These are phyloP conservation scores for Neoascochyta sp. DNA, from an alignment of 2,329 filamentous ascomycete genomes.

Conservation along the genomic window DNA sequence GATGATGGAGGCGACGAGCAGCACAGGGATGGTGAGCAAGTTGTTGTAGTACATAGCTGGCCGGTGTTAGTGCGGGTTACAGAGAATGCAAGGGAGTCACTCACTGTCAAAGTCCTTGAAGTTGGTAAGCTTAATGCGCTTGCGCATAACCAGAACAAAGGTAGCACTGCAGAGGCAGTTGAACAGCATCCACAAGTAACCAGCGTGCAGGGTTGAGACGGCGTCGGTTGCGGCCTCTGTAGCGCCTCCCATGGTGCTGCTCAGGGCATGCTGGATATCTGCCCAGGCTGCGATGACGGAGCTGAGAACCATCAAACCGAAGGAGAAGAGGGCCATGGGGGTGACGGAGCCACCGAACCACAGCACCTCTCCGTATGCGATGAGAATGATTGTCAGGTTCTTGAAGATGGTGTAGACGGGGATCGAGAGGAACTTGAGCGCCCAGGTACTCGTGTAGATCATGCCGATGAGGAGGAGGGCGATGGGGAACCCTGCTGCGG, in stretches of 20 bases:
- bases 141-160: conserved; percentile 90
- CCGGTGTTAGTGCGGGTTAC: conserved; percentile 8
- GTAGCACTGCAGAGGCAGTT: conserved; percentile 94
- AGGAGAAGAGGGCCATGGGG: conserved; percentile 82
- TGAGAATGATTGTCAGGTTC: conserved; percentile 97
- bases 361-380: conserved; percentile 95
- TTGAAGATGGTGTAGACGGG: conserved; percentile 99
- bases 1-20: conserved; percentile 75
- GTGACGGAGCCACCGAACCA: conserved; percentile 96
- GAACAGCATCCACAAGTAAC: conserved; percentile 96
- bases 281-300: conserved; percentile 96
- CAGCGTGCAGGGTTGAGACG: conserved; percentile 85
- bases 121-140: conserved; percentile 98
- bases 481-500: conserved; percentile 79
- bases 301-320: conserved; percentile 93
- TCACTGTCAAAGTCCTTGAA: conserved; percentile 99
- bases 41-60: conserved; percentile 99
- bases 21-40: conserved; percentile 88
- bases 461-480: conserved; percentile 94
- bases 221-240: conserved; percentile 63
- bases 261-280: conserved; percentile 82
- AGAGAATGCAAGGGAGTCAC: conserved; percentile 38
- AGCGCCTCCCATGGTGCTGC: conserved; percentile 54
- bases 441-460: conserved; percentile 98
- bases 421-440: conserved; percentile 92